Percentiles rank a stretch among this genome's conserved stretches.
These are phyloP conservation scores for Nepenthes gracilis DNA, from an alignment of 148 eudicot genomes.

Conservation along the genomic window DNA sequence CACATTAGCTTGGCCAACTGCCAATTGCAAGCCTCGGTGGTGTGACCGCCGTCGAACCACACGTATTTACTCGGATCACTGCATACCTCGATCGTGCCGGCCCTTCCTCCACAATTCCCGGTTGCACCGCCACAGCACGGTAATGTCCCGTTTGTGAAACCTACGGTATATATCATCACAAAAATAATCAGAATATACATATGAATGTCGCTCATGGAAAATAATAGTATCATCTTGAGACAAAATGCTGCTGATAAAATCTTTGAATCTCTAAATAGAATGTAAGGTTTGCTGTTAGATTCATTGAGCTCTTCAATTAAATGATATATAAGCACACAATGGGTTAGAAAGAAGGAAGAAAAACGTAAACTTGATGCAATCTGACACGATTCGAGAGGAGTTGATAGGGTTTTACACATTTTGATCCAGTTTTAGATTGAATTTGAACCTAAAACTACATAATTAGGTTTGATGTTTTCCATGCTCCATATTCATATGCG, in stretches of 20 bases:
- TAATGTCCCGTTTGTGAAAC: conserved; percentile 6
- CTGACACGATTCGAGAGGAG: too few relatives aligned
- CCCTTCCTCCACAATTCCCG: not conserved
- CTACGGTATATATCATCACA: not conserved
- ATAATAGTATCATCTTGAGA: not conserved
- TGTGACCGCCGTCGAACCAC: conserved; percentile 15
- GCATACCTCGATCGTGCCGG: conserved; percentile 1
- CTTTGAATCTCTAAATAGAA: not conserved
- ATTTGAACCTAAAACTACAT: too few relatives aligned
- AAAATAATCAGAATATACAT: not conserved
- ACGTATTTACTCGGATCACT: conserved; percentile 10
- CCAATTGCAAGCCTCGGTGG: conserved; percentile 9
- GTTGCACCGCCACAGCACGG: conserved; percentile 5
- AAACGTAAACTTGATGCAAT: too few relatives aligned
- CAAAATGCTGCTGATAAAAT: not conserved
- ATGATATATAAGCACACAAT: too few relatives aligned
- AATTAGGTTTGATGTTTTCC: too few relatives aligned
- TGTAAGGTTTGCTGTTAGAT: too few relatives aligned
- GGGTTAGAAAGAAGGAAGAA: too few relatives aligned
- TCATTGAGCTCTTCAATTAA: too few relatives aligned
- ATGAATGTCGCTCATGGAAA: not conserved
- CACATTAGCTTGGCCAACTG: conserved; percentile 13
- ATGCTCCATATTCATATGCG: too few relatives aligned
- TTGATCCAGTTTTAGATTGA: too few relatives aligned
- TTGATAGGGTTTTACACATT: too few relatives aligned